phyloP scores from a whole-genome alignment of 2,329 filamentous ascomycete species.

The Cryphonectria radicalis region DNA sequence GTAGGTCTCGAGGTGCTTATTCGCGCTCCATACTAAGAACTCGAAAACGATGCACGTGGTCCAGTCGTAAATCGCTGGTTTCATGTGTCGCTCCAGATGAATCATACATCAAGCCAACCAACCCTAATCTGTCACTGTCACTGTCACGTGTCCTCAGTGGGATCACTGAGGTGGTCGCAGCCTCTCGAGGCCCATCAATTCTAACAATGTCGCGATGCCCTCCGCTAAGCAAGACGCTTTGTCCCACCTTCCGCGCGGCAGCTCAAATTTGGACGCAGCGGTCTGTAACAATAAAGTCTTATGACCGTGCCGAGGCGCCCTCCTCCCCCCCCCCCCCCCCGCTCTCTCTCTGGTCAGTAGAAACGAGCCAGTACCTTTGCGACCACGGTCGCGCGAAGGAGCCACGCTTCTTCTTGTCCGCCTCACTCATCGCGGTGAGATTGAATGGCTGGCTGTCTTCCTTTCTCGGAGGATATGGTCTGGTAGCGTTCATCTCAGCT shows the following conservation, averaged over 20 bases:
- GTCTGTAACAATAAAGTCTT: neutral
- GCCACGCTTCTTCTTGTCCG: neutral
- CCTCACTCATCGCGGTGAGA: neutral
- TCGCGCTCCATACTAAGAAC: neutral
- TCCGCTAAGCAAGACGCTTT: neutral
- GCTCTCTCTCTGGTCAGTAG: neutral
- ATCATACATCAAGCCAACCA: neutral
- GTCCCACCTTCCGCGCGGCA: neutral
- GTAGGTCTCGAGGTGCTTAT: neutral
- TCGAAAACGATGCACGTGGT: neutral
- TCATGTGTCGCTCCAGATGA: neutral
- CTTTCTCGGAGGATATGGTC: neutral
- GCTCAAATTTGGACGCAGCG: neutral
- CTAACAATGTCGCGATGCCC: neutral
- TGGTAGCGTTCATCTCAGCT: constrained; percentile 65
- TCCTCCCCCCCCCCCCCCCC: too few species aligned
- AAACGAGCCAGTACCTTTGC: neutral
- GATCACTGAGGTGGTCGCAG: neutral
- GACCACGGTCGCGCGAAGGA: neutral
- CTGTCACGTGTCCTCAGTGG: neutral
- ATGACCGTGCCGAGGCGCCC: neutral
- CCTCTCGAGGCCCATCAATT: neutral
- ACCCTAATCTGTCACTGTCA: neutral
- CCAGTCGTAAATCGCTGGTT: neutral
- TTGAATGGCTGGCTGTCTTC: too few species aligned